Percentiles rank a stretch among this genome's conserved stretches.
These are phyloP conservation scores for Ceratobasidium theobromae DNA, from an alignment of 1,284 basidiomycete genomes.

Conservation along the genomic window DNA sequence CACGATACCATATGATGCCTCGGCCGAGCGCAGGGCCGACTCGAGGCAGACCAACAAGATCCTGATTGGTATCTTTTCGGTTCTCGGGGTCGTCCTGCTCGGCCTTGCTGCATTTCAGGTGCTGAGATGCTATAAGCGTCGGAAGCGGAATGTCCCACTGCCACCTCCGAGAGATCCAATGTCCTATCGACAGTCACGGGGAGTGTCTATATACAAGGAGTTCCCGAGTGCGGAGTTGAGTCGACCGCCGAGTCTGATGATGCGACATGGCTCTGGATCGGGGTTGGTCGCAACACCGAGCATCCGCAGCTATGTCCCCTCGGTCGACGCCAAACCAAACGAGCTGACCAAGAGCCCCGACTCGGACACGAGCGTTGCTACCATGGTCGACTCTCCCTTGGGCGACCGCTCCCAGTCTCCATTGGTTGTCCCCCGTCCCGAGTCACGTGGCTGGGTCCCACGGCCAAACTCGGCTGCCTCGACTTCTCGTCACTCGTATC, in stretches of 20 bases:
- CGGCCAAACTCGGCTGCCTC: too few relatives aligned
- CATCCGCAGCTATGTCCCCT: slow-evolving; percentile 8
- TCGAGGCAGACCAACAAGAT: slow-evolving; percentile 11
- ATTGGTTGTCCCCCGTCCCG: slow-evolving; percentile 11
- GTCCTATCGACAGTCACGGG: slow-evolving; percentile 3
- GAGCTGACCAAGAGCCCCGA: too few relatives aligned
- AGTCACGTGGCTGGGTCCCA: too few relatives aligned
- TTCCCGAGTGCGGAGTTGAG: slow-evolving; percentile 4
- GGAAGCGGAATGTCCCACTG: not conserved
- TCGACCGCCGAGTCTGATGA: slow-evolving; percentile 7
- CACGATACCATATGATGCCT: slow-evolving; percentile 10
- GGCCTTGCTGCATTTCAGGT: slow-evolving; percentile 8
- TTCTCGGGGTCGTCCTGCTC: slow-evolving; percentile 3
- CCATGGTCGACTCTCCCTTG: not conserved
- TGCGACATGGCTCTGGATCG: slow-evolving; percentile 13
- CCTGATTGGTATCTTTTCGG: slow-evolving; percentile 13
- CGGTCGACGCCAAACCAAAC: not conserved
- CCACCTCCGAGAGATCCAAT: slow-evolving; percentile 11
- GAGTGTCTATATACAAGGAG: slow-evolving; percentile 15
- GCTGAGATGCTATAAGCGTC: slow-evolving; percentile 13
- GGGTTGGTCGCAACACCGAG: not conserved
- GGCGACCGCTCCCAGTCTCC: not conserved
- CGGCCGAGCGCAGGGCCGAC: slow-evolving; percentile 2
- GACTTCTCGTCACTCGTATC: not conserved
- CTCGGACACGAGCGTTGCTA: not conserved